Percentiles rank a stretch among this genome's conserved stretches.
These are phyloP conservation scores for Cinnamomum chago DNA, from an alignment of 164 flowering plant genomes.

Conservation along the genomic window DNA sequence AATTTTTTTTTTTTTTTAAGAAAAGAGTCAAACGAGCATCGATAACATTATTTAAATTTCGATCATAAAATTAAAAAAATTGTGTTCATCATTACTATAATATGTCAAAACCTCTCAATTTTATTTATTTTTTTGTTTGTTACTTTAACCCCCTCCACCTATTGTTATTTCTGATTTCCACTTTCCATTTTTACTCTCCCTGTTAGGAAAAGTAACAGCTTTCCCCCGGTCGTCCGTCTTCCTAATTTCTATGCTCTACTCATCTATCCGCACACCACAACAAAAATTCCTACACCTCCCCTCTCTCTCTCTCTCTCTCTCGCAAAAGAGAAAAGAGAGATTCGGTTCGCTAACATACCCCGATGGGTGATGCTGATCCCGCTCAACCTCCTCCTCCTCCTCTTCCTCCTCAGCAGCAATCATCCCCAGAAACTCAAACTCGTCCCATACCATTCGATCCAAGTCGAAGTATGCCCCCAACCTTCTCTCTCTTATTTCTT, in stretches of 20 bases:
- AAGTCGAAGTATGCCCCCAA: neutral
- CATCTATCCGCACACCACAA: neutral
- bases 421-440: neutral
- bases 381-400: neutral
- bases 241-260: neutral
- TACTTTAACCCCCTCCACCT: too few species aligned
- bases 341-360: neutral
- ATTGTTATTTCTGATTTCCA: too few species aligned
- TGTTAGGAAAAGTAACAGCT: neutral
- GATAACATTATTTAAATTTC: too few species aligned
- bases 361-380: neutral
- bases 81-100: too few species aligned
- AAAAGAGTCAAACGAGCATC: too few species aligned
- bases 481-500: neutral
- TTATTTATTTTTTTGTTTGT: too few species aligned
- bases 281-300: neutral
- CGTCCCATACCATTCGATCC: neutral
- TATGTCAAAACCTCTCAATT: too few species aligned
- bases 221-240: neutral
- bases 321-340: too few species aligned
- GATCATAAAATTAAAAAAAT: too few species aligned
- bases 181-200: neutral
- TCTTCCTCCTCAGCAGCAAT: neutral
- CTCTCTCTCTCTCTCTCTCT: too few species aligned
- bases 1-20: too few species aligned